phyloP scores from a whole-genome alignment of 2,329 filamentous ascomycete genomes.

The Knufia petricola region DNA sequence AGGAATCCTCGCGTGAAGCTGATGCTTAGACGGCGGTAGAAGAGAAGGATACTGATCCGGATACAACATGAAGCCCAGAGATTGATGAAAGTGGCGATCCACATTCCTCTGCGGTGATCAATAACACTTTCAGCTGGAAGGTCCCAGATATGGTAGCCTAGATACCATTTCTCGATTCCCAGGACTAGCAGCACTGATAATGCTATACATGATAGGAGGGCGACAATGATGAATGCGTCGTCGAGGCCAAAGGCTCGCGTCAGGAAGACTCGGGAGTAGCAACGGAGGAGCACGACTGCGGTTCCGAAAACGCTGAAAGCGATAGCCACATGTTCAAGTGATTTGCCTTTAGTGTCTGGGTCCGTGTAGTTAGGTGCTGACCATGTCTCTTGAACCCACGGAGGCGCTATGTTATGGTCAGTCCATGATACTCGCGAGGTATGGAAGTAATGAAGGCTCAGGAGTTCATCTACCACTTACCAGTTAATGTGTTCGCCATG shows the following conservation, averaged over 20 bases:
- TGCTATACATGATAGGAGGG: conserved; percentile 13
- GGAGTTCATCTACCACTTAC: background rate
- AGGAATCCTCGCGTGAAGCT: conserved; percentile 18
- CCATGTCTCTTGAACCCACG: conserved; percentile 17
- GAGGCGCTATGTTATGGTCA: conserved; percentile 6
- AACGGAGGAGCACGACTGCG: conserved; percentile 20
- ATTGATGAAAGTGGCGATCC: conserved; percentile 18
- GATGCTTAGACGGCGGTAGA: conserved; percentile 22
- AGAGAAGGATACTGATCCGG: conserved; percentile 22
- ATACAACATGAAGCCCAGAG: conserved; percentile 11
- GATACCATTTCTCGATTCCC: conserved; percentile 16
- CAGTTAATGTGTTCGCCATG: background rate
- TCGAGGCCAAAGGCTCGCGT: conserved; percentile 21
- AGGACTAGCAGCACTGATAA: conserved; percentile 17
- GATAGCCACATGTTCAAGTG: conserved; percentile 23
- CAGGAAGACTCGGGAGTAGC: conserved; percentile 26
- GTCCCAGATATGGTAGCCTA: conserved; percentile 21
- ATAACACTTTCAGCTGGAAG: conserved; percentile 14
- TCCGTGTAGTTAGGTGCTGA: conserved; percentile 27
- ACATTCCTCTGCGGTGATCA: conserved; percentile 16
- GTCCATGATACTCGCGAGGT: too few relatives aligned
- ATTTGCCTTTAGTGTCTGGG: conserved; percentile 22
- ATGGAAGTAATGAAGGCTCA: too few relatives aligned
- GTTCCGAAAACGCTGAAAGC: conserved; percentile 21
- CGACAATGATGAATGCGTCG: conserved; percentile 18